Evolutionary conservation across 2,329 filamentous ascomycete genomes (phyloP).

Genomic region (Fusarium marasasianum): DNA sequence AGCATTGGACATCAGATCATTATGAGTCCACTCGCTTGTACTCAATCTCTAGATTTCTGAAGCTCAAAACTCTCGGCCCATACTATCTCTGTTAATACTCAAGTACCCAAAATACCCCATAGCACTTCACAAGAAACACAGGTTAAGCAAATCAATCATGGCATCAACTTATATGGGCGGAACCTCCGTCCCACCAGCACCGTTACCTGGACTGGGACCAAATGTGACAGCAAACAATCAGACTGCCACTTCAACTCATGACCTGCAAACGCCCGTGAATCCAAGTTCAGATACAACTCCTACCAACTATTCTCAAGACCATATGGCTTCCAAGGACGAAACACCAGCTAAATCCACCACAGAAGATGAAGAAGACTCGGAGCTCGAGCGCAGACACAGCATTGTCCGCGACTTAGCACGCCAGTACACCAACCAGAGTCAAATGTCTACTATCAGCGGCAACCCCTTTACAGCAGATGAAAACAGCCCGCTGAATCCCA

Average conservation of each 20-base stretch:
- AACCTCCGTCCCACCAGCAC: neutral
- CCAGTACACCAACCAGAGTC: constrained; percentile 60
- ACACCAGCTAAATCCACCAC: neutral
- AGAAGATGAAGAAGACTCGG: constrained; percentile 51
- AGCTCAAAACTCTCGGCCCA: neutral
- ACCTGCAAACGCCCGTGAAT: neutral
- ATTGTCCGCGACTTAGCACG: constrained; percentile 62
- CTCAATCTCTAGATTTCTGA: neutral
- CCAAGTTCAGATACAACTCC: neutral
- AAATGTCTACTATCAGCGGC: constrained; percentile 54
- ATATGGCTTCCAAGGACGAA: neutral
- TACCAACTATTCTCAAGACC: neutral
- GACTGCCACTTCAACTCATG: neutral
- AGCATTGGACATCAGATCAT: neutral
- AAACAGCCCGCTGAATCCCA: constrained; percentile 59
- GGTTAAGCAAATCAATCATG: neutral
- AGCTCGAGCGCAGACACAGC: constrained; percentile 41
- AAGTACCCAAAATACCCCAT: neutral
- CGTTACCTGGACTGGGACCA: neutral
- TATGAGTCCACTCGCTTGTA: neutral
- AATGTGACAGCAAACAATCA: neutral
- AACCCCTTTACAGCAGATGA: constrained; percentile 46
- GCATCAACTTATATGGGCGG: constrained; percentile 3
- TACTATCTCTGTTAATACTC: rapidly evolving
- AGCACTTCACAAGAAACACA: neutral